Base-by-base conservation (phyloP, 2,329 filamentous ascomycete genomes). In the Geosmithia morbida region DNA sequence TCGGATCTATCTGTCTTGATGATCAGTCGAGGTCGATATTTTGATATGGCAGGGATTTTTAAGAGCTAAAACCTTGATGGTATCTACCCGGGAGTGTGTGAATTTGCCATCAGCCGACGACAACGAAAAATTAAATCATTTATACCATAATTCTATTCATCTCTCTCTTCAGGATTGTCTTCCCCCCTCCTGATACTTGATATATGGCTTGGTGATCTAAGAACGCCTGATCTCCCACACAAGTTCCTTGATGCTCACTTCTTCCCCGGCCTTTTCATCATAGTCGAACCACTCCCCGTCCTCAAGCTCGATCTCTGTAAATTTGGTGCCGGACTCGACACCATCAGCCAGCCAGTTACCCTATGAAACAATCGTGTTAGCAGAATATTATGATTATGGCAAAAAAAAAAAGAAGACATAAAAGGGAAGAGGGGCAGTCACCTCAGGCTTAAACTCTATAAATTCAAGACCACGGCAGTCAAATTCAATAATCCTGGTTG, bases 261-360 rank as follows among this genome's bases (percentile, higher is more conserved):
- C 89, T 45, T 94, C 87, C 1, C 83, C 75, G 1, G 86, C 76
- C 70, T 97, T 96, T 66, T 97, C 89, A 55, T 97, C 89, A 58
- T 97, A 98, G 56, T 97, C 90, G 64, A 85, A 98, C 92, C 92
- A 98, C 57, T 98, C 92, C 22, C 86, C 90, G 26, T 98, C 92
- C 0, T 71, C 70, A 48, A 98, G 66, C 55, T 97, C 89, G 47
- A 97, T 85, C 5, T 67, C 79, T 0, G 78, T 72, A 59, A 98
- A 98, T 57, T 87, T 85, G 41, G 85, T 92, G 10, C 72, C 74
- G 0, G 87, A 88, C 17, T 96, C 89, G 16, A 75, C 50, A 2
- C 89, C 92, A 44, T 85, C 87, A 0, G 84, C 89, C 48, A 90
- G 70, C 85, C 89, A 98, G 45, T 94, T 85, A 13, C 92, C 92